A percentile compares a stretch with the other conserved stretches of the same genome.
These are phyloP conservation scores for Thinopyrum elongatum DNA, from an alignment of 176 grass and related monocot species.

Conservation along the genomic window DNA sequence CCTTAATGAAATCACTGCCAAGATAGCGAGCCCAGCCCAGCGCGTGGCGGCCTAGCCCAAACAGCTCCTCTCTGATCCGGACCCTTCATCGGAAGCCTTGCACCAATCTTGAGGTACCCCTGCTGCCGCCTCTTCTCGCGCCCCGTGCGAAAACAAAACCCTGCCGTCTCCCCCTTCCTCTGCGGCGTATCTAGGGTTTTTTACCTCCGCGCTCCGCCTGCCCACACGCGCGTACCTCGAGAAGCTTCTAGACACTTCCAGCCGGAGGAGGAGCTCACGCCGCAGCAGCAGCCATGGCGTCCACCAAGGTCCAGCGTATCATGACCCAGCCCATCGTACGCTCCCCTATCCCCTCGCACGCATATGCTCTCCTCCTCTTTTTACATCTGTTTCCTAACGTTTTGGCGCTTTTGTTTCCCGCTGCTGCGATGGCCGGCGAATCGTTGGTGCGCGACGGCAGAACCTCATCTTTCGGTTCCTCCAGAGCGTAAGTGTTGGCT, in stretches of 20 bases:
- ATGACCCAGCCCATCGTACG: constrained; percentile 99
- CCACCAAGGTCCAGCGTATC: constrained; percentile 95
- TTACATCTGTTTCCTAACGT: not conserved
- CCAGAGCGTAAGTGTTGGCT: constrained; percentile 82
- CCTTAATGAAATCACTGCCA: not conserved
- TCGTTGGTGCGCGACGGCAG: constrained; percentile 35
- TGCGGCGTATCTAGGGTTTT: constrained; percentile 54
- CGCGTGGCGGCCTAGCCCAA: not conserved
- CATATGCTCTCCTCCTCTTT: not conserved
- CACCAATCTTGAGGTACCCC: constrained; percentile 10
- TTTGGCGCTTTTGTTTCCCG: not conserved
- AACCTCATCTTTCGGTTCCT: constrained; percentile 98
- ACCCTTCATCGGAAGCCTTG: not conserved
- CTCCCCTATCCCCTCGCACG: not conserved
- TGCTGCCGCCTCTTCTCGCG: not conserved
- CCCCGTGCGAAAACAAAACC: not conserved
- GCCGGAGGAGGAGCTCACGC: not conserved
- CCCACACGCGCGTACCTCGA: not conserved
- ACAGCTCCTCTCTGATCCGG: not conserved
- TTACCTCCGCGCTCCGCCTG: not conserved
- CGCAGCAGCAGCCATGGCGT: constrained; percentile 71
- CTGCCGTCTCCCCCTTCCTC: not conserved
- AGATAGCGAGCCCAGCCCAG: not conserved
- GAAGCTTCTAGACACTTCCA: constrained; percentile 25
- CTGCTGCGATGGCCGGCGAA: not conserved